These are phyloP conservation scores for Tulasnella sp. DNA, from an alignment of 768 basidiomycete species.

Conservation along the genomic window DNA sequence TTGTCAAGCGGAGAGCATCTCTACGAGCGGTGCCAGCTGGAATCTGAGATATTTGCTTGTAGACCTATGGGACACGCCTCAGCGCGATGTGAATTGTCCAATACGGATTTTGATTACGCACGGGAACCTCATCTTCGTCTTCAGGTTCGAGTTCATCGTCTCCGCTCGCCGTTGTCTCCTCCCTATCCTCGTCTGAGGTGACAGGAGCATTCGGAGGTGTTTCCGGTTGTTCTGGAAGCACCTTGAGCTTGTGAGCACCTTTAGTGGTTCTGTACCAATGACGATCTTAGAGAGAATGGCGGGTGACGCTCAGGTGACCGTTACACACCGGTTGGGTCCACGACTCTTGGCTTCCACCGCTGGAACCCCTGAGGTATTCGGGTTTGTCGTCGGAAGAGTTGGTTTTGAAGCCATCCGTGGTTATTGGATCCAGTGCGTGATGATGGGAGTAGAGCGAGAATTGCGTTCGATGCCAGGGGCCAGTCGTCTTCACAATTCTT, in stretches of 20 bases:
- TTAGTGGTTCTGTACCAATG: slow-evolving; percentile 15
- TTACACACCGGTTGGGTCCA: background rate
- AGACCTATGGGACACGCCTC: slow-evolving; percentile 42
- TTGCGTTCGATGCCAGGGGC: background rate
- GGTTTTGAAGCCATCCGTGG: slow-evolving; percentile 8
- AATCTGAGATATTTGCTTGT: slow-evolving; percentile 87
- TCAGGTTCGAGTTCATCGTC: slow-evolving; percentile 47
- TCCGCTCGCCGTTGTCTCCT: slow-evolving; percentile 29
- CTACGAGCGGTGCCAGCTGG: slow-evolving; percentile 88
- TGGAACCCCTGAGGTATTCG: background rate
- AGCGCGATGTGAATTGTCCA: background rate
- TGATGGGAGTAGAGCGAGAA: background rate
- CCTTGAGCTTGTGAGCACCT: slow-evolving; percentile 54
- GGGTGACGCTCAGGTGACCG: background rate
- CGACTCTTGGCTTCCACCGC: slow-evolving; percentile 4
- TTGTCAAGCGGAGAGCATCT: slow-evolving; percentile 81
- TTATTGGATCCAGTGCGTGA: background rate
- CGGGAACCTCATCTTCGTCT: slow-evolving; percentile 61
- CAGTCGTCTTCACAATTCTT: background rate
- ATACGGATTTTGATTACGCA: slow-evolving; percentile 22
- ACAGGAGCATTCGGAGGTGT: background rate
- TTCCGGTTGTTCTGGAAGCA: slow-evolving; percentile 76
- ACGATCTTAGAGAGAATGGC: background rate
- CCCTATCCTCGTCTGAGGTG: slow-evolving; percentile 20
- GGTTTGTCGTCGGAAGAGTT: background rate